phyloP scores from a whole-genome alignment of 78 protist genomes.

The Creolimax fragrantissima region DNA sequence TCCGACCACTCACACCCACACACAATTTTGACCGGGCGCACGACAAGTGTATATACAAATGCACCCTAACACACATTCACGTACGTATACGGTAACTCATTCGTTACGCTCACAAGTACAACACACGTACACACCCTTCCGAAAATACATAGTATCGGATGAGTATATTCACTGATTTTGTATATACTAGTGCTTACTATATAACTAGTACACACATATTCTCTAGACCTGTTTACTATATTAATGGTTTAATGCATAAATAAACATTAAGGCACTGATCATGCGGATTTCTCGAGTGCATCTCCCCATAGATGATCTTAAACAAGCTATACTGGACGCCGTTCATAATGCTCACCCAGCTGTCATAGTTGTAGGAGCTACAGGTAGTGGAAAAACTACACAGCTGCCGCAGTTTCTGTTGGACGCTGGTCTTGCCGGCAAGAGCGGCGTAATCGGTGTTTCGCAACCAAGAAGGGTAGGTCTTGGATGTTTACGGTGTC shows the following conservation, averaged over 20 bases:
- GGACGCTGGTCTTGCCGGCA: conserved; percentile 36
- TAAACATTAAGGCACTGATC: background rate
- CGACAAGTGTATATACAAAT: no score
- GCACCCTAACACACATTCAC: no score
- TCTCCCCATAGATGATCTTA: background rate
- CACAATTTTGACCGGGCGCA: no score
- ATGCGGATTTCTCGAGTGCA: background rate
- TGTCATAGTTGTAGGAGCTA: conserved; percentile 89
- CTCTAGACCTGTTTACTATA: background rate
- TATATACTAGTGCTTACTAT: background rate
- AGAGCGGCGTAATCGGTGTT: conserved; percentile 61
- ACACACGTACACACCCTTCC: background rate
- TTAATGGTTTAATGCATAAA: background rate
- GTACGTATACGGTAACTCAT: background rate
- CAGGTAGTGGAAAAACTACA: conserved; percentile 97
- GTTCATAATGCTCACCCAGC: background rate
- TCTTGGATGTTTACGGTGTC: conserved; percentile 8
- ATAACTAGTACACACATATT: background rate
- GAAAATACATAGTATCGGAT: background rate
- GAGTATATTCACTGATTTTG: background rate
- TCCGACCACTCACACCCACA: no score
- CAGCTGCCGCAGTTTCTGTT: conserved; percentile 90
- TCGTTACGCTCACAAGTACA: background rate
- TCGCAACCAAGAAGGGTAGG: conserved; percentile 97
- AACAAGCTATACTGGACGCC: background rate